These are phyloP conservation scores for Reticulascus tulasneorum DNA, from an alignment of 2,329 filamentous ascomycete species.

Conservation along the genomic window DNA sequence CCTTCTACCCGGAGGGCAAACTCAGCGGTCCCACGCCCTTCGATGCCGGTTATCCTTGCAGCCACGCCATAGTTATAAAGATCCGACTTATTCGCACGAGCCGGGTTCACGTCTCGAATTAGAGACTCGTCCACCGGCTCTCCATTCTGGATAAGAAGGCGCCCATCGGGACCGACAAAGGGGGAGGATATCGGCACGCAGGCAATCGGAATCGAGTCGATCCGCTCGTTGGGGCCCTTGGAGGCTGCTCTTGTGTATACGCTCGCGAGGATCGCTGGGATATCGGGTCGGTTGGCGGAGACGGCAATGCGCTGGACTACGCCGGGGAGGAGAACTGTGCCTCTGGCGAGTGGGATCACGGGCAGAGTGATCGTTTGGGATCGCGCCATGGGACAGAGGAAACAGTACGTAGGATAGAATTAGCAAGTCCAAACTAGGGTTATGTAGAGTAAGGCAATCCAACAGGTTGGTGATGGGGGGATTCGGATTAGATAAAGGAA, in stretches of 20 bases:
- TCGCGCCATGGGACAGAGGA: slow-evolving; percentile 22
- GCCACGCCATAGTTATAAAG: slow-evolving; percentile 80
- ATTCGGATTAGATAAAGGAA: no score
- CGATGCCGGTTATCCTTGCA: slow-evolving; percentile 73
- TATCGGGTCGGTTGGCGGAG: slow-evolving; percentile 73
- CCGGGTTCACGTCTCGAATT: slow-evolving; percentile 49
- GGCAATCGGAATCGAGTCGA: slow-evolving; percentile 71
- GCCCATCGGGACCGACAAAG: slow-evolving; percentile 68
- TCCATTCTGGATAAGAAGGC: slow-evolving; percentile 67
- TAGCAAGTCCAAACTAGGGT: not conserved
- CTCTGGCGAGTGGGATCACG: slow-evolving; percentile 76
- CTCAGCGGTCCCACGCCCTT: slow-evolving; percentile 70
- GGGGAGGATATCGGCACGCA: slow-evolving; percentile 83
- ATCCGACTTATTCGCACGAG: slow-evolving; percentile 62
- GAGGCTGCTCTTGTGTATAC: slow-evolving; percentile 74
- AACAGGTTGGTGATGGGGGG: no score
- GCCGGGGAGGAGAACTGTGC: slow-evolving; percentile 79
- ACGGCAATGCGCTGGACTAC: slow-evolving; percentile 82
- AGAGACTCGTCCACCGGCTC: slow-evolving; percentile 43
- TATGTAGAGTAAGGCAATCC: not conserved
- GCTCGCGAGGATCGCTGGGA: slow-evolving; percentile 80
- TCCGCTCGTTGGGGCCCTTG: slow-evolving; percentile 59
- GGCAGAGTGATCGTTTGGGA: slow-evolving; percentile 51
- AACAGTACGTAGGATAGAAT: not conserved
- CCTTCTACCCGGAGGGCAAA: slow-evolving; percentile 86